These are phyloP conservation scores for Takashimella koratensis DNA, from an alignment of 1,284 basidiomycete genomes.

Conservation along the genomic window DNA sequence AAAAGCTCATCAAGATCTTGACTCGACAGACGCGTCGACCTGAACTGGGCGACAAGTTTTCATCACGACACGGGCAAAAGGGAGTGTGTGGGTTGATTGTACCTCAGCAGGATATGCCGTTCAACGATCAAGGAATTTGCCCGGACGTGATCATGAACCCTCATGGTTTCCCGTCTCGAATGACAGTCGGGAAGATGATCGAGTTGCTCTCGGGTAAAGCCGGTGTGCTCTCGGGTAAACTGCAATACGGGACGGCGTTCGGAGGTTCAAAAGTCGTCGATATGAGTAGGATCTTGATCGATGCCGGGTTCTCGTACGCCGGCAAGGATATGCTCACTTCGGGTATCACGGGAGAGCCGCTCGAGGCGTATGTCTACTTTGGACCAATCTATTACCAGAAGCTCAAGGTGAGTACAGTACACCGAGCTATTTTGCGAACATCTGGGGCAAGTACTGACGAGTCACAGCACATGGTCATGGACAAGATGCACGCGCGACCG, in stretches of 20 bases:
- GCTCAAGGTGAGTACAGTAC: constrained; percentile 43
- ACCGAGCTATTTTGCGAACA: no score
- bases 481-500: constrained; percentile 99
- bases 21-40: constrained; percentile 95
- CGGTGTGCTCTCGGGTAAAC: constrained; percentile 45
- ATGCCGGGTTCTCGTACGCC: constrained; percentile 92
- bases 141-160: constrained; percentile 99
- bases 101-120: constrained; percentile 98
- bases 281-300: constrained; percentile 93
- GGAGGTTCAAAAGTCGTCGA: constrained; percentile 99
- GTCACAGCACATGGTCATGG: constrained; percentile 88
- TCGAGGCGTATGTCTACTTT: constrained; percentile 97
- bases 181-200: constrained; percentile 99
- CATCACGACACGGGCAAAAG: constrained; percentile 96
- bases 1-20: constrained; percentile 97
- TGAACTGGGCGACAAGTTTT: constrained; percentile 98
- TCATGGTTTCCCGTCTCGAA: constrained; percentile 98
- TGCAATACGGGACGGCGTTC: constrained; percentile 71
- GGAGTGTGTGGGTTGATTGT: constrained; percentile 98
- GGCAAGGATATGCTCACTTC: constrained; percentile 98
- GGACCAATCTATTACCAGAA: constrained; percentile 97
- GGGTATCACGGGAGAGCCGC: constrained; percentile 92
- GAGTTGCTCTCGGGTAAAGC: constrained; percentile 93
- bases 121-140: constrained; percentile 94
- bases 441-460: no score